Conservation (phyloP, 2,329 filamentous ascomycete species). For the Neofusicoccum umdonicola region DNA sequence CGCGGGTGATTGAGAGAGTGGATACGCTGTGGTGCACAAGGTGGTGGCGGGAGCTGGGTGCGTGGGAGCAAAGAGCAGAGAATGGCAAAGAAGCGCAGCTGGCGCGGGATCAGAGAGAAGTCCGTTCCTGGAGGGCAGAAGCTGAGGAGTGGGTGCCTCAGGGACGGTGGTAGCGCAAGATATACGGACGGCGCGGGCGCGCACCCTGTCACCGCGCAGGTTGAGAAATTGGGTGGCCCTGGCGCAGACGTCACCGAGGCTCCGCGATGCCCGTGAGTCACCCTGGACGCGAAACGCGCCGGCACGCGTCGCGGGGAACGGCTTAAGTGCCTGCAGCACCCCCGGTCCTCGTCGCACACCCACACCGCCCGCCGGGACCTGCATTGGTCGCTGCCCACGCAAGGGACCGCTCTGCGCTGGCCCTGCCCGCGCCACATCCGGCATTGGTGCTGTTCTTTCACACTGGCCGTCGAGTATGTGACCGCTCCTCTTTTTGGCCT, state of each 20-base stretch:
- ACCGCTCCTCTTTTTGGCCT: no score
- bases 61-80: background rate
- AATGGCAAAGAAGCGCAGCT: background rate
- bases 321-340: background rate
- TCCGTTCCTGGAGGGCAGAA: background rate
- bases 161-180: background rate
- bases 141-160: background rate
- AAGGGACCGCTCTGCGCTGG: no score
- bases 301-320: background rate
- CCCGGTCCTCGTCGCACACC: background rate
- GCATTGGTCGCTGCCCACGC: no score
- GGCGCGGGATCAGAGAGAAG: background rate
- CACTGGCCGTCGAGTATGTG: no score
- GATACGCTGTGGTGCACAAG: background rate
- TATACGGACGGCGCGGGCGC: background rate
- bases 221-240: background rate
- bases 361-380: background rate
- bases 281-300: background rate
- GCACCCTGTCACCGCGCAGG: background rate
- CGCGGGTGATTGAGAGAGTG: background rate
- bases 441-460: no score
- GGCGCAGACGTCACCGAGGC: background rate
- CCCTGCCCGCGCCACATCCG: no score
- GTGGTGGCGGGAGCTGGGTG: background rate
- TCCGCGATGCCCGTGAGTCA: background rate